These are phyloP conservation scores for Ogataea glucozyma DNA, from an alignment of 805 yeast genomes.

Conservation along the genomic window DNA sequence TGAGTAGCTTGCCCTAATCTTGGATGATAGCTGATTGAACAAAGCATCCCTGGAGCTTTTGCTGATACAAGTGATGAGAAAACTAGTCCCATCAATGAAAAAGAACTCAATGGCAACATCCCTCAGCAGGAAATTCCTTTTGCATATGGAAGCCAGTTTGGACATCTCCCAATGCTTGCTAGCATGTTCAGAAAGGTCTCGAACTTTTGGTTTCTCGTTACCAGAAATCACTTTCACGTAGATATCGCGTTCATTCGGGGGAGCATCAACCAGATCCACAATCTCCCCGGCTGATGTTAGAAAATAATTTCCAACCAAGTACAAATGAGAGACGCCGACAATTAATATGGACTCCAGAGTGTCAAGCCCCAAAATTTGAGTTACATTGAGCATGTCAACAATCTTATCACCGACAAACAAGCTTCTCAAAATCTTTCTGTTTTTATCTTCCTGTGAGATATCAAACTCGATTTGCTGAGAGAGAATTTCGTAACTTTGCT, in stretches of 20 bases:
- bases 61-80: conserved; percentile 63
- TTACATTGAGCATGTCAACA: conserved; percentile 70
- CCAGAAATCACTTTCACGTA: conserved; percentile 61
- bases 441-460: conserved; percentile 57
- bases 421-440: conserved; percentile 71
- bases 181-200: conserved; percentile 39
- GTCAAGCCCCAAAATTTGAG: conserved; percentile 74
- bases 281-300: conserved; percentile 55
- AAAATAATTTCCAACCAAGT: conserved; percentile 69
- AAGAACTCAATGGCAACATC: conserved; percentile 82
- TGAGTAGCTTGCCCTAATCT: conserved; percentile 49
- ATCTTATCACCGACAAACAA: conserved; percentile 71
- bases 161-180: conserved; percentile 61
- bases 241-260: conserved; percentile 61
- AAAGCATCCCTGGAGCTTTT: conserved; percentile 56
- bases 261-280: conserved; percentile 66
- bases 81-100: conserved; percentile 70
- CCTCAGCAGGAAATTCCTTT: conserved; percentile 71
- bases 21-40: conserved; percentile 47
- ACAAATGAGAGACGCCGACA: conserved; percentile 62
- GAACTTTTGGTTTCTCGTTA: conserved; percentile 14
- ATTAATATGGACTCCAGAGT: conserved; percentile 75
- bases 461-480: conserved; percentile 42
- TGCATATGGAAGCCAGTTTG: conserved; percentile 63
- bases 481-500: conserved; percentile 39